A percentile compares a stretch with the other conserved stretches of the same genome.
These are phyloP conservation scores for Pseudozyma hubeiensis DNA, from an alignment of 1,284 basidiomycete genomes.

Conservation along the genomic window DNA sequence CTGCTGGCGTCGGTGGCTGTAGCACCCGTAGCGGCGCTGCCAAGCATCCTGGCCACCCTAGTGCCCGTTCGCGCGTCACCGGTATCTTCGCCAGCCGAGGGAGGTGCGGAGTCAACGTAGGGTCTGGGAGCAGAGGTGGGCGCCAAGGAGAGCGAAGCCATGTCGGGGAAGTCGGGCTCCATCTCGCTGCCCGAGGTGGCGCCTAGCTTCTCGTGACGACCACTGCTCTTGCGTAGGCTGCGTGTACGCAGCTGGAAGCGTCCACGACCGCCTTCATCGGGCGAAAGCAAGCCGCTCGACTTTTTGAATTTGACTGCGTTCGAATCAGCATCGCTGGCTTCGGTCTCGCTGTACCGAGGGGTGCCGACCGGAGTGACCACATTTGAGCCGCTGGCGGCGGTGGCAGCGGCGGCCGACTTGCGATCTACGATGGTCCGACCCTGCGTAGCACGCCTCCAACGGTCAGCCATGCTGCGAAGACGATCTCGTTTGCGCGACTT, in stretches of 20 bases:
- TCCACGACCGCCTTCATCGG: slow-evolving; percentile 34
- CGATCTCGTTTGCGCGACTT: slow-evolving; percentile 49
- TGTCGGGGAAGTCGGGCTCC: slow-evolving; percentile 55
- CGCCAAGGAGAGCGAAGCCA: slow-evolving; percentile 50
- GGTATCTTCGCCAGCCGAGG: slow-evolving; percentile 50
- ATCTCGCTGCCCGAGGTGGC: slow-evolving; percentile 52
- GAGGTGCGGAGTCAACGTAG: slow-evolving; percentile 35
- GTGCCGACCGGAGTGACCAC: slow-evolving; percentile 41
- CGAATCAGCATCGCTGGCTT: slow-evolving; percentile 75
- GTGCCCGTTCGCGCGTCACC: slow-evolving; percentile 35
- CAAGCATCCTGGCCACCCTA: slow-evolving; percentile 41
- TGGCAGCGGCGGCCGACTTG: slow-evolving; percentile 32
- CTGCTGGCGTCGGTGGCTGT: slow-evolving; percentile 32
- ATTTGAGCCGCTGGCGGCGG: slow-evolving; percentile 23
- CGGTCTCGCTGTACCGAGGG: slow-evolving; percentile 47
- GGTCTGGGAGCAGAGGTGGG: slow-evolving; percentile 18
- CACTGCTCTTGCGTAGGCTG: slow-evolving; percentile 37
- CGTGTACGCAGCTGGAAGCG: slow-evolving; percentile 42
- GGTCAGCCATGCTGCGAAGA: slow-evolving; percentile 52
- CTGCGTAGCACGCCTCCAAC: slow-evolving; percentile 47
- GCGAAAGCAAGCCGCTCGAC: slow-evolving; percentile 69
- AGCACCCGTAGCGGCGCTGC: slow-evolving; percentile 9
- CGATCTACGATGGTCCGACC: slow-evolving; percentile 35
- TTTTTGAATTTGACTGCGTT: slow-evolving; percentile 67
- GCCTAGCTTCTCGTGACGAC: slow-evolving; percentile 41